Evolutionary conservation across 352 stramenopile species (phyloP), one percentile per base, ranked within the genome.

Genomic region (Thalassiosira exigua): DNA sequence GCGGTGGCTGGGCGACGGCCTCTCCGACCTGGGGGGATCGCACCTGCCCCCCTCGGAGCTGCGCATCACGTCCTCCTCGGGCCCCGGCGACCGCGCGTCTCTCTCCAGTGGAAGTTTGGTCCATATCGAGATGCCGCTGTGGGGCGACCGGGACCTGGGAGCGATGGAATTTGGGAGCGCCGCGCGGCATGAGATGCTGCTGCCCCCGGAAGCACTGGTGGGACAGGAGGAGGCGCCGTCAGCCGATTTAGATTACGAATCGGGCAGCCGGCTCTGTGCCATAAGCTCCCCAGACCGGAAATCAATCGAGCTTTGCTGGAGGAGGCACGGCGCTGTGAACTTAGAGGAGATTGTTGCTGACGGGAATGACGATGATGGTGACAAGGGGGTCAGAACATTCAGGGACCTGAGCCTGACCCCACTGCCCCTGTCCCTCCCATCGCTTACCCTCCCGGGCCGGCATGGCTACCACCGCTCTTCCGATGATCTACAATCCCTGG

Each of bases 111-210:
- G 77, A 24, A 75, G 84, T 54, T 2, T 92, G 5, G 72, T 82
- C 29, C 59, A 90, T 5, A 89, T 94, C 52, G 82, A 92, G 70
- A 90, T 94, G 75, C 89, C 86, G 27, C 69, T 94, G 19, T 92
- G 83, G 82, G 86, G 89, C 22, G 86, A 93, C 71, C 79, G 85
- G 24, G 85, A 92, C 52, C 90, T 92, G 61, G 87, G 84, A 46
- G 85, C 81, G 21, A 87, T 94, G 81, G 86, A 94, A 41, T 82
- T 94, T 46, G 89, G 87, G 42, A 81, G 74, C 64, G 84, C 89
- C 0, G 53, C 90, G n/a, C 61, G 84, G 14, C 85, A 88, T 72
- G 77, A 90, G 26, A 75, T 92, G 50, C 66, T 79, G 22, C 56
- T 92, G 21, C 75, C 75, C 1, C 14, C 36, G 36, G 36, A 44